Evolutionary conservation across 225 moss, liverwort and hornwort species (phyloP), one percentile per base, ranked within the genome.

Genomic region (Marchantia paleacea): DNA sequence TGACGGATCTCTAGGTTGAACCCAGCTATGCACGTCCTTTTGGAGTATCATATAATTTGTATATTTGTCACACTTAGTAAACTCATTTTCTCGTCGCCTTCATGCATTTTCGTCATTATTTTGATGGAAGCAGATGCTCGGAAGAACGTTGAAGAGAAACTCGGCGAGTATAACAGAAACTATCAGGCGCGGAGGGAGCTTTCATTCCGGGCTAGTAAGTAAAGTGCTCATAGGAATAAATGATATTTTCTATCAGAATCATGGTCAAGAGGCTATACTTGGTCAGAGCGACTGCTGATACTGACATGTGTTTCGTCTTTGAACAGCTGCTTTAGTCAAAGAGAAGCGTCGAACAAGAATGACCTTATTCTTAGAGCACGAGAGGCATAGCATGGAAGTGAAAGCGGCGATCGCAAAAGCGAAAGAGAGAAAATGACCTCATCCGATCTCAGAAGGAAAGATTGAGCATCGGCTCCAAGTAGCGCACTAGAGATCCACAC

Each of bases 131-230:
- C 70, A 79, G 79, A 79, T 69, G 69, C 69, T 57, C 79, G 79
- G 24, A 79, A 70, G 19, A 70, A 31, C 29, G 57, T 79, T 11
- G 7, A 53, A 0, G 69, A 70, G 29, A 69, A 54, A 54, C 9
- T 71, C 14, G 48, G 39, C 6, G 69, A 79, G 11, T 79, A 69
- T n/a, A 51, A 55, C 31, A 54, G 25, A 30, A 79, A 28, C 55
- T 79, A 53, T 20, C 79, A 79, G 79, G 28, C 79, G 69, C 69
- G 69, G 55, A 79, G 69, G n/a, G 79, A 79, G 55, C 79, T 79
- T 29, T 25, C 51, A 10, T 25, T 47, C 69, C 79, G 79, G 14
- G 79, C 52, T 19, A 26, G 79, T 79, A 69, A 79, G 63, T 77
- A 9, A 7, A 24, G 55, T 22, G 29, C 7, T 19, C 58, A 0